phyloP scores from a whole-genome alignment of 495 filamentous ascomycete genomes.

The Cercophora sp. region DNA sequence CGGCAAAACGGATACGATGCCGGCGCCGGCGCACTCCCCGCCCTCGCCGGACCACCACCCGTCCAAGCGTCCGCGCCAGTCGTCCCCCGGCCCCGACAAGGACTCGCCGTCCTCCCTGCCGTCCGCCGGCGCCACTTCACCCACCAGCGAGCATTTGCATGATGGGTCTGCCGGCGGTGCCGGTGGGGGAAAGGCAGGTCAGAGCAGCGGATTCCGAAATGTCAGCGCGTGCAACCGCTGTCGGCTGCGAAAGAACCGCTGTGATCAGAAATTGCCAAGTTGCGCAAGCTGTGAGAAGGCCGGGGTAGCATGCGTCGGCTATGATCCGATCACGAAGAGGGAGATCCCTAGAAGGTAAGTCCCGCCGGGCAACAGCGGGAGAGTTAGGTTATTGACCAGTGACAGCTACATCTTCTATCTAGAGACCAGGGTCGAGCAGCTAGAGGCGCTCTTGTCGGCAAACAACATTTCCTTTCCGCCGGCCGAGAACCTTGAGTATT shows the following conservation, averaged over 20 bases:
- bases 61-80: conserved; percentile 48
- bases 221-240: conserved; percentile 95
- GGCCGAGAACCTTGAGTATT: conserved; percentile 73
- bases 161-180: conserved; percentile 6
- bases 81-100: conserved; percentile 47
- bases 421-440: conserved; percentile 76
- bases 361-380: background rate
- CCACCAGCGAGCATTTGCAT: conserved; percentile 32
- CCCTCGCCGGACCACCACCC: conserved; percentile 42
- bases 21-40: conserved; percentile 33
- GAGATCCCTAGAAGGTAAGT: conserved; percentile 79
- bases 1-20: too few species aligned
- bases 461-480: conserved; percentile 69
- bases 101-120: conserved; percentile 39
- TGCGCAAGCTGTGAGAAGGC: conserved; percentile 92
- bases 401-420: conserved; percentile 89
- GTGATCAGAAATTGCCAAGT: conserved; percentile 85
- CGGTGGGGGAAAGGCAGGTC: conserved; percentile 33
- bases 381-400: background rate
- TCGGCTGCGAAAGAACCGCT: conserved; percentile 86
- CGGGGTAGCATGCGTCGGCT: conserved; percentile 82
- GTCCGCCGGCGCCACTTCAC: conserved; percentile 27
- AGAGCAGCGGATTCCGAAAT: conserved; percentile 72
- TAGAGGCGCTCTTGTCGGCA: conserved; percentile 71
- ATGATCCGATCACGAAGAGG: conserved; percentile 91